A percentile compares a stretch with the other conserved stretches of the same genome.
Evolutionary conservation across 140 eudicot genomes (phyloP).

Genomic region (Senecio squalidus): DNA sequence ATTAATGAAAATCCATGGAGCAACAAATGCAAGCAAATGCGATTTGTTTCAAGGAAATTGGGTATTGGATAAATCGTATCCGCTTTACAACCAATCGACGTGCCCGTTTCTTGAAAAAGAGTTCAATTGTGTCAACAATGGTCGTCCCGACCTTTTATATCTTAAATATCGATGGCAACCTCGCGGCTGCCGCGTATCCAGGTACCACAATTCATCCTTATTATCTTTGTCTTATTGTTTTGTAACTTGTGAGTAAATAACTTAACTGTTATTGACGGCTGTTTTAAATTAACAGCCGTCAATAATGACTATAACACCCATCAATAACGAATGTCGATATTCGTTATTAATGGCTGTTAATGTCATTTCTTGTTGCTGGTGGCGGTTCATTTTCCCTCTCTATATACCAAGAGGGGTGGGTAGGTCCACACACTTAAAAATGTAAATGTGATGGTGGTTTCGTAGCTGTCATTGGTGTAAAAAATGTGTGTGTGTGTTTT

Average conservation of each 20-base stretch:
- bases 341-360: background rate
- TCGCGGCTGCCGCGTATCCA: constrained; percentile 32
- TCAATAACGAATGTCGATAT: too few relatives aligned
- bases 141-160: constrained; percentile 52
- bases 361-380: constrained; percentile 7
- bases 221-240: too few relatives aligned
- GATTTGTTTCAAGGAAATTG: constrained; percentile 65
- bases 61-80: constrained; percentile 45
- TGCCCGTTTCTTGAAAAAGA: constrained; percentile 54
- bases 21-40: background rate
- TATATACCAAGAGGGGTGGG: constrained; percentile 5
- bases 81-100: constrained; percentile 43
- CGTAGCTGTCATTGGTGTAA: constrained; percentile 31
- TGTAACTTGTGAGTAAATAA: too few relatives aligned
- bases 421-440: constrained; percentile 13
- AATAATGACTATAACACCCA: too few relatives aligned
- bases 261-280: too few relatives aligned
- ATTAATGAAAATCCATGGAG: constrained; percentile 2
- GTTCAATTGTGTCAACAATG: constrained; percentile 51
- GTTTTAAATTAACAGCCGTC: too few relatives aligned
- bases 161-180: constrained; percentile 63
- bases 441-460: constrained; percentile 8
- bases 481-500: constrained; percentile 8
- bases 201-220: constrained; percentile 19
- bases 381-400: constrained; percentile 27